Percentiles rank a stretch among this genome's conserved stretches.
These are phyloP conservation scores for Naganishia cerealis DNA, from an alignment of 1,284 basidiomycete genomes.

Conservation along the genomic window DNA sequence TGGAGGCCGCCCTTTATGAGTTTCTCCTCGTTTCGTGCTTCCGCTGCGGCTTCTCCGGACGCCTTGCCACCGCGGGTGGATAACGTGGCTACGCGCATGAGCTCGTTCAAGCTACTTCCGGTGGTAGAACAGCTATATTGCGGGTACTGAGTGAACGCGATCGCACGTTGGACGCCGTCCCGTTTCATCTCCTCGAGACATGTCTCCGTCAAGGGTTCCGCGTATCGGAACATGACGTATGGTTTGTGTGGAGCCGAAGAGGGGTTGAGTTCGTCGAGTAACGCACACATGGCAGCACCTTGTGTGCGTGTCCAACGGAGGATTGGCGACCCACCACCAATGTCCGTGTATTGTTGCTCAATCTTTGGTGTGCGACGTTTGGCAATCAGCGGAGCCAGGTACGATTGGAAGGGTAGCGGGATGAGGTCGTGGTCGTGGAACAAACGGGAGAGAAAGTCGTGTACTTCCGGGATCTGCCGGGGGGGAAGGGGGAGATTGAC, in stretches of 20 bases:
- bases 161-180: constrained; percentile 87
- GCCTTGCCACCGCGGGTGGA: constrained; percentile 61
- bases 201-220: constrained; percentile 80
- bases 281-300: constrained; percentile 81
- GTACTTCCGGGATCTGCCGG: constrained; percentile 73
- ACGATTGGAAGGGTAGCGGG: constrained; percentile 85
- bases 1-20: constrained; percentile 59
- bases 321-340: constrained; percentile 98
- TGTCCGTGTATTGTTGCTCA: constrained; percentile 88
- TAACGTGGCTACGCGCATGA: constrained; percentile 62
- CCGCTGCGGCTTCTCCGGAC: constrained; percentile 64
- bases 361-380: constrained; percentile 89
- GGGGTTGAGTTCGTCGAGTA: constrained; percentile 91
- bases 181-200: constrained; percentile 79
- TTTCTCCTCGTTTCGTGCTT: constrained; percentile 64
- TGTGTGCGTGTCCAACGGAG: constrained; percentile 84
- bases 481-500: neutral
- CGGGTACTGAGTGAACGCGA: constrained; percentile 98
- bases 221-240: constrained; percentile 94
- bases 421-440: constrained; percentile 96
- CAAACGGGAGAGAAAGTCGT: constrained; percentile 87
- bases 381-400: constrained; percentile 86
- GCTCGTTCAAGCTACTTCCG: constrained; percentile 92
- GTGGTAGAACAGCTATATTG: constrained; percentile 99
- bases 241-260: constrained; percentile 91